A percentile compares a stretch with the other conserved stretches of the same genome.
Conservation (phyloP, 2,329 filamentous ascomycete genomes). For the Exophiala viscosa region DNA sequence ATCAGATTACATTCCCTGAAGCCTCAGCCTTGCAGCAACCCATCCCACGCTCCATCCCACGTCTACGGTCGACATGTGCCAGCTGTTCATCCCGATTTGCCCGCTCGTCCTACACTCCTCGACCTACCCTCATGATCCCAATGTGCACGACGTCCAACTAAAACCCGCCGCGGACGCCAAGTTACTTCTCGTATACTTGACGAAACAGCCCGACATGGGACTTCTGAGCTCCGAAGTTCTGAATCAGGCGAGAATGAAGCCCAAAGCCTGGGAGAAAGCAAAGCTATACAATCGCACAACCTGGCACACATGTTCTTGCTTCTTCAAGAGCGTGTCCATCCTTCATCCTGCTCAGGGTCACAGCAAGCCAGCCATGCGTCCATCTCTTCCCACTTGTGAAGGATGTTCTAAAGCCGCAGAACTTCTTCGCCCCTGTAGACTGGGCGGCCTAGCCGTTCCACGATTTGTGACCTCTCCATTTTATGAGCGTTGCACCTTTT, state of each 20-base stretch:
- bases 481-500: conserved; percentile 11
- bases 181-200: conserved; percentile 15
- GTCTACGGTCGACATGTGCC: conserved; percentile 14
- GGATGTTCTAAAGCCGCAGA: conserved; percentile 12
- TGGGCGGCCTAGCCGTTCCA: conserved; percentile 7
- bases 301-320: conserved; percentile 19
- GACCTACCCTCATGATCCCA: not conserved
- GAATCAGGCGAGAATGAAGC: conserved; percentile 1
- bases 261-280: conserved; percentile 6
- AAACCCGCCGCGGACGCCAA: conserved; percentile 10
- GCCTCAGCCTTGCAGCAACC: not conserved
- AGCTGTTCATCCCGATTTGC: conserved; percentile 14
- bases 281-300: conserved; percentile 16
- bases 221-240: not conserved
- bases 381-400: conserved; percentile 4
- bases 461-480: conserved; percentile 5
- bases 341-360: conserved; percentile 14
- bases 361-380: conserved; percentile 8
- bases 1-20: too few species aligned
- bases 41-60: not conserved
- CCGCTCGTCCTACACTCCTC: conserved; percentile 17
- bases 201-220: conserved; percentile 9
- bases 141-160: not conserved
- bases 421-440: conserved; percentile 8
- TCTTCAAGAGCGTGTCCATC: conserved; percentile 12